A percentile compares a stretch with the other conserved stretches of the same genome.
Conservation (phyloP, 257 asterid species). For the Asclepias syriaca region DNA sequence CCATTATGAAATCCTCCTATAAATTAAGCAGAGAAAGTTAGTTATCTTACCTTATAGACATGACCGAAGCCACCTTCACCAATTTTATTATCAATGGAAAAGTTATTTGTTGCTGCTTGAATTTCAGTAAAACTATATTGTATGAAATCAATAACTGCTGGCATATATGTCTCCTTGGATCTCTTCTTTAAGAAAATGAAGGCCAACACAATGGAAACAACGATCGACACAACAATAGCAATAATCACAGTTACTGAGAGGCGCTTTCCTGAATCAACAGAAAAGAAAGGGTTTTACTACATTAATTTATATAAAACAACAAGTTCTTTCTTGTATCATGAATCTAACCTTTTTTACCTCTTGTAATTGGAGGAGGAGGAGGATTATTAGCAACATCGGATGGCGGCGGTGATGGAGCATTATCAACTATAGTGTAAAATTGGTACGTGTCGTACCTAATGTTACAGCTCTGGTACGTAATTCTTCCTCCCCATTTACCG, state of each 20-base stretch:
- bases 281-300: too few species aligned
- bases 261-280: background rate
- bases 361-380: background rate
- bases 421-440: background rate
- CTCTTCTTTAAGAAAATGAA: background rate
- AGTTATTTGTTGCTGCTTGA: slow-evolving; percentile 24
- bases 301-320: too few species aligned
- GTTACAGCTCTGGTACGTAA: slow-evolving; percentile 13
- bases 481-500: slow-evolving; percentile 4
- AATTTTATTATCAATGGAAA: slow-evolving; percentile 20
- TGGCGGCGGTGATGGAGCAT: background rate
- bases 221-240: background rate
- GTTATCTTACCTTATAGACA: slow-evolving; percentile 38
- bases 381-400: background rate
- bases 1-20: too few species aligned
- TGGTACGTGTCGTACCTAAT: background rate
- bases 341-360: background rate
- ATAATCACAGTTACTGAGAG: background rate
- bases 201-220: background rate
- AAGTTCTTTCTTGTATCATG: too few species aligned
- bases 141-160: too few species aligned
- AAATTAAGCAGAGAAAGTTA: too few species aligned
- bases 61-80: slow-evolving; percentile 37
- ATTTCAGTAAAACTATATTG: slow-evolving; percentile 23
- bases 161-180: background rate